A percentile compares a stretch with the other conserved stretches of the same genome.
Conservation (phyloP, 805 yeast species). For the Saccharomyces paradoxus region DNA sequence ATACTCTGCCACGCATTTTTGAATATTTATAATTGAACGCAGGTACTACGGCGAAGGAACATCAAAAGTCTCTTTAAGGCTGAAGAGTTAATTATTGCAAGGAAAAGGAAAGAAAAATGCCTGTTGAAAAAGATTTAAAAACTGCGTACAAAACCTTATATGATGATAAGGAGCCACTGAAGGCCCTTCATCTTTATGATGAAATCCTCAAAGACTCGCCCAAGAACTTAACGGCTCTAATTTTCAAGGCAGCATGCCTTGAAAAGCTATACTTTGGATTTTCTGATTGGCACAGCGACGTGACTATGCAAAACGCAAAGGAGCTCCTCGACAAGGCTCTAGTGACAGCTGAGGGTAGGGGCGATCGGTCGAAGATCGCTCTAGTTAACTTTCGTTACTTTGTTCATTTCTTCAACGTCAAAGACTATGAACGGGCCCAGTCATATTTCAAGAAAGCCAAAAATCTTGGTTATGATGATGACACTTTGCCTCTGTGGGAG, state of each 20-base stretch:
- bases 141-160: slow-evolving; percentile 37
- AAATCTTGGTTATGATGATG: slow-evolving; percentile 37
- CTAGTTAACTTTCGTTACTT: slow-evolving; percentile 43
- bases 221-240: slow-evolving; percentile 38
- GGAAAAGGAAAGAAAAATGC: slow-evolving; percentile 11
- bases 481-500: slow-evolving; percentile 42
- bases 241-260: slow-evolving; percentile 43
- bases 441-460: slow-evolving; percentile 37
- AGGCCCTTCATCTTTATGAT: slow-evolving; percentile 38
- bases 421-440: slow-evolving; percentile 36
- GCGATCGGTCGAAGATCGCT: slow-evolving; percentile 41
- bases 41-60: neutral
- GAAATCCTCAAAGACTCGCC: slow-evolving; percentile 37
- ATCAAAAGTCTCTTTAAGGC: neutral
- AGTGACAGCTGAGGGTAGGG: slow-evolving; percentile 37
- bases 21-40: neutral
- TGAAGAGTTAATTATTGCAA: neutral
- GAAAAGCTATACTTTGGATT: slow-evolving; percentile 34
- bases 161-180: slow-evolving; percentile 38
- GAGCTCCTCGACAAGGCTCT: slow-evolving; percentile 33
- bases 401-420: slow-evolving; percentile 38
- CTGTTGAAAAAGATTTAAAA: slow-evolving; percentile 32
- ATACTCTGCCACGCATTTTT: neutral
- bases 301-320: slow-evolving; percentile 36
- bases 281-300: slow-evolving; percentile 37